Percentiles rank a stretch among this genome's conserved stretches.
phyloP scores from a whole-genome alignment of 1,139 yeast species.

The Suhomyces taliae region DNA sequence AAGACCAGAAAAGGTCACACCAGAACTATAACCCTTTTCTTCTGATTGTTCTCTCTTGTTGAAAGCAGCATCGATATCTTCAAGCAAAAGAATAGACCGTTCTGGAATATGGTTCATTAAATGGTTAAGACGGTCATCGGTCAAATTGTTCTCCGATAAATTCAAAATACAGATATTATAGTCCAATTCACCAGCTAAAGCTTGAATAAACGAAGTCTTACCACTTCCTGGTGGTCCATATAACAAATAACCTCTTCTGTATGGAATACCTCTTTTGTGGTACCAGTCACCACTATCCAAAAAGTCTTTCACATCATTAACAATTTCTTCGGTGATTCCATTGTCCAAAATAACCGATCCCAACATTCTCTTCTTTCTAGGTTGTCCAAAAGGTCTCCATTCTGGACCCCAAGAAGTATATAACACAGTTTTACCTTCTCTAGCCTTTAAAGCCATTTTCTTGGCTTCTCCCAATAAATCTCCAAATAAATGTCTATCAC shows the following conservation, averaged over 20 bases:
- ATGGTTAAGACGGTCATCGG: slow-evolving; percentile 92
- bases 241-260: slow-evolving; percentile 87
- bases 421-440: slow-evolving; percentile 92
- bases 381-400: slow-evolving; percentile 98
- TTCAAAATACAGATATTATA: slow-evolving; percentile 93
- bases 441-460: slow-evolving; percentile 71
- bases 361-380: slow-evolving; percentile 79
- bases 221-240: slow-evolving; percentile 99
- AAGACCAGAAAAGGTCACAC: slow-evolving; percentile 93
- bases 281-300: slow-evolving; percentile 85
- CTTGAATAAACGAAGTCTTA: slow-evolving; percentile 92
- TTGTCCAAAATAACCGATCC: slow-evolving; percentile 84
- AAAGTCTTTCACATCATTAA: slow-evolving; percentile 78
- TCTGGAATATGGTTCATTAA: slow-evolving; percentile 96
- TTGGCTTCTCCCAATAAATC: slow-evolving; percentile 86
- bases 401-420: slow-evolving; percentile 98
- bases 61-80: slow-evolving; percentile 96
- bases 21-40: slow-evolving; percentile 75
- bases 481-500: slow-evolving; percentile 71
- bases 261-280: slow-evolving; percentile 93
- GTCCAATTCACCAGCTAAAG: slow-evolving; percentile 93
- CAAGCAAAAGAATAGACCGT: slow-evolving; percentile 77
- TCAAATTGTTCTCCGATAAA: slow-evolving; percentile 83
- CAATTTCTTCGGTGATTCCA: slow-evolving; percentile 65
- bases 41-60: slow-evolving; percentile 73